Evolutionary conservation across 257 asterid species (phyloP), one percentile per base, ranked within the genome.

Genomic region (Nicotiana otophora): DNA sequence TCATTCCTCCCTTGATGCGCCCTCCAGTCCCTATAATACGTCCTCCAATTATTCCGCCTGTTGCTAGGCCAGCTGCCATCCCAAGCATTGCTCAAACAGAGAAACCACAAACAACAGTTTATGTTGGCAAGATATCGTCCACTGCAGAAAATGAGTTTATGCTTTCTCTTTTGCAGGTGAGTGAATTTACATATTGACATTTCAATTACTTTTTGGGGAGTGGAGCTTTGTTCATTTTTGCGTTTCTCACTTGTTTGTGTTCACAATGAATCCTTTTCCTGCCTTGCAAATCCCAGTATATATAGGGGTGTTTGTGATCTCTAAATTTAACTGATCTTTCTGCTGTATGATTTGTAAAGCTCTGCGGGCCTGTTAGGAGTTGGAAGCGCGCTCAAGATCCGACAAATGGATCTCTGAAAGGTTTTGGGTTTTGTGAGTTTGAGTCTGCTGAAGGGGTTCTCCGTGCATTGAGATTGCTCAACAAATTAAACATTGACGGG

Each of bases 361-460:
- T 94, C 33, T 96, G 99, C 83, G 98, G 99, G 80, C 97, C 97
- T 39, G 97, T 96, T 60, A 94, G 92, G 93, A 94, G 88, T 91
- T 96, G 99, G 99, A 96, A 93, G 76, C 98, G 98, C 62, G 93
- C 97, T 86, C 98, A 96, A 87, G 96, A 90, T 87, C 97, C 99
- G 15, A 86, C 98, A 12, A 83, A 83, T 79, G 99, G 99, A 85
- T 86, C 94, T 84, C 84, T 94, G 55, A 94, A 86, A 84, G 97
- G 98, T 54, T 96, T 94, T 84, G 99, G 99, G 57, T 92, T 96
- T 87, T 96, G 98, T 85, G 99, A 94, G 88, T 96, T 96, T 86
- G 99, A 96, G 85, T 87, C 98, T 81, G 97, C 98, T 70, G 98
- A 94, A 86, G 99, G 98, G 30, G 98, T 96, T 86, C 94, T 96